Base-by-base conservation (phyloP, 208 protist genomes). In the Wallacemonas sp. region DNA sequence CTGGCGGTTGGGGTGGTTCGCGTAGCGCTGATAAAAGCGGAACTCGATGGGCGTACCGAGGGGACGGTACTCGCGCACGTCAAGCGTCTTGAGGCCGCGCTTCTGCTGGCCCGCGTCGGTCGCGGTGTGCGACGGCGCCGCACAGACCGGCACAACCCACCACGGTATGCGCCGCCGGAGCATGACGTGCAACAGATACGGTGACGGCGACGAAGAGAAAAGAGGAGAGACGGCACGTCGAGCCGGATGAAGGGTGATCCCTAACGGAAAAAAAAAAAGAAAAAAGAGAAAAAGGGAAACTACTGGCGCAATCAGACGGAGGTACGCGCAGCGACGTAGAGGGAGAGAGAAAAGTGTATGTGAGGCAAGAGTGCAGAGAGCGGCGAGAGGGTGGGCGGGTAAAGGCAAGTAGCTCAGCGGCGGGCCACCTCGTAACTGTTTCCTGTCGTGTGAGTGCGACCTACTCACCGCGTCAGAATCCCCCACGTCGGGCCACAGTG, bases 11-110 rank as follows among this genome's bases (percentile, higher is more conserved):
- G 90, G 90, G 72, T 96, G 85, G 63, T 93, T 96, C 22, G 90
- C 73, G 70, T 96, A 96, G 34, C 90, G 90, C 73, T 96, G 90
- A 66, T 96, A 96, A 63, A 96, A 96, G 55, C 90, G 87, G 46
- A 96, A 93, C 71, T 96, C 90, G 60, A 96, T 92, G 21, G 90
- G 90, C n/a, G 75, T 87, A 29, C 73, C 84, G 21, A 96, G 68
- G 3, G 87, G 90, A 15, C 81, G 78, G 57, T 93, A 93, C 62
- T 93, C 87, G 46, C 90, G 86, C 32, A 93, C 87, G 53, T 92
- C 87, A 24, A 96, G 79, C 13, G 90, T 93, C 63, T 93, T 95
- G 52, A 95, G 58, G 22, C 58, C 58, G 66, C 87, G 90, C 17
- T 65, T 67, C 41, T 76, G 54, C n/a, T 33, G 27, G 6, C 34